Evolutionary conservation across 2,329 filamentous ascomycete genomes (phyloP), one percentile per base, ranked within the genome.

Genomic region (Penicillium capsulatum): DNA sequence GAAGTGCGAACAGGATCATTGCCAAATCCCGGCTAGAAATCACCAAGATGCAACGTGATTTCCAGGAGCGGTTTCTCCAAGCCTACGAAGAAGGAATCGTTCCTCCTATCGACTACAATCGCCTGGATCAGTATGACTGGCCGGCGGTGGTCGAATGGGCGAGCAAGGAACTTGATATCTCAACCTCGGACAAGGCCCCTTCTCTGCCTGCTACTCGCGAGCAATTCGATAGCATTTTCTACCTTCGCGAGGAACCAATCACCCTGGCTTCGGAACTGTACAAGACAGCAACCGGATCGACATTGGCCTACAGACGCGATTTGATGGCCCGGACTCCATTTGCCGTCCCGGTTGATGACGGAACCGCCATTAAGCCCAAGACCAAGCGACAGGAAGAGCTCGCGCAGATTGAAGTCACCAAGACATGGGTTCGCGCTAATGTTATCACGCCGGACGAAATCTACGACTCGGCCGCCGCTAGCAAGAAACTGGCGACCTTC

Each of bases 401-500:
- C 10, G 44, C 54, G 13, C 51, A 54, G 8, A 47, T 69, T 3
- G 61, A 66, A 3, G 51, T 62, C 6, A 68, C 65, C 26, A 72
- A 70, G 53, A 64, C 64, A n/a, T 74, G 68, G 68, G 62, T 72
- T 31, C 66, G 71, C 9, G 68, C 72, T 14, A 73, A 72, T 28
- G 53, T 72, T 17, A 54, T 71, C 22, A 70, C 71, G 0, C 58
- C 65, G 2, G 63, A 70, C 32, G 59, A 66, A 14, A 58, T 53
- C 2, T 74, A 72, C 46, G 48, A 64, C 26, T 49, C 67, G 1
- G 40, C 39, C 3, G 54, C 64, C n/a, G 69, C 71, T 39, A 42
- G 54, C 14, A 24, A 63, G 48, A 52, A 59, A 40, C 48, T 69
- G 8, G 47, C 47, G 6, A 48, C 41, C 3, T 56, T 69, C 32